Evolutionary conservation across 2,329 filamentous ascomycete species (phyloP).

Genomic region (Colletotrichum siamense): DNA sequence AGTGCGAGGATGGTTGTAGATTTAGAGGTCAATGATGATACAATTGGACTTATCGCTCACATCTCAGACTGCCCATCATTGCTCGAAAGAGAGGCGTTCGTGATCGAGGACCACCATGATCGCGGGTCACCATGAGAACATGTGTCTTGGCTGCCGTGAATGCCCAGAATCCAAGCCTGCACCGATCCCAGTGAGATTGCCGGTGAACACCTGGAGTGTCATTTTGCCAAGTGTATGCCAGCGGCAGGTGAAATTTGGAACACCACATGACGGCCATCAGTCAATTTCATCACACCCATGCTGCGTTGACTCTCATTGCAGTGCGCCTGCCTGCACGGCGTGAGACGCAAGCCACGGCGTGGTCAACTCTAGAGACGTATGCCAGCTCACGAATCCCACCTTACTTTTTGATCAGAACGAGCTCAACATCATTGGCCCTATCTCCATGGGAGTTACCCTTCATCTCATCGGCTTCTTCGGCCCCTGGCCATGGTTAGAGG

Average conservation of each 20-base stretch:
- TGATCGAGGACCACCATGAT: not conserved
- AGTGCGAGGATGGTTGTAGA: not conserved
- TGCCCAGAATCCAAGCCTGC: not conserved
- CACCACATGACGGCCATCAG: not conserved
- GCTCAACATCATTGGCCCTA: not conserved
- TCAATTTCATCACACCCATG: not conserved
- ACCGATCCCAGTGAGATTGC: not conserved
- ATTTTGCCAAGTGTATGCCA: not conserved
- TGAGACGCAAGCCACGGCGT: not conserved
- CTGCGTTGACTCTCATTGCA: not conserved
- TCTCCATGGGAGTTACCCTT: not conserved
- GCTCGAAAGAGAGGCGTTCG: not conserved
- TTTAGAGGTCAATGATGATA: not conserved
- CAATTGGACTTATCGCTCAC: not conserved
- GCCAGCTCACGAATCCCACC: not conserved
- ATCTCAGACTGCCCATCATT: not conserved
- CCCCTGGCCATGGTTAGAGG: not conserved
- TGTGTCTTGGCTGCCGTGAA: not conserved
- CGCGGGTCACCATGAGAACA: not conserved
- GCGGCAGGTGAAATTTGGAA: not conserved
- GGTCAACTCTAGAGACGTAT: not conserved
- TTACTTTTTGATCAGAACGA: not conserved
- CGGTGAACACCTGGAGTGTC: not conserved
- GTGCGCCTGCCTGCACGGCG: not conserved
- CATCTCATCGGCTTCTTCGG: not conserved